Base-by-base conservation (phyloP, 352 stramenopile genomes). In the Blastocystis sp. region DNA sequence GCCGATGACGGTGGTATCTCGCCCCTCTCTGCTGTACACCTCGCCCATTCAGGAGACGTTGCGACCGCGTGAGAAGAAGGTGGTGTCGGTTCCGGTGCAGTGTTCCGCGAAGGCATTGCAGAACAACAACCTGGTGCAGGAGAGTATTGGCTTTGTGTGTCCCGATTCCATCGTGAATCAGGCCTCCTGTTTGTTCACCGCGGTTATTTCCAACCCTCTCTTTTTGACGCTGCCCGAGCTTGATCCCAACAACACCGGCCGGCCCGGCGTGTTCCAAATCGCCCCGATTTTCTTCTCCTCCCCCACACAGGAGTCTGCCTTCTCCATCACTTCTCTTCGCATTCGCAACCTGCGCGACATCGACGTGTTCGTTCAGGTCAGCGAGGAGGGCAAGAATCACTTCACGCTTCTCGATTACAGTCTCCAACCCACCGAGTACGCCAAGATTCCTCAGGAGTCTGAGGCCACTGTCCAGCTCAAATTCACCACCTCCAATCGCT, bases 171-270 rank as follows among this genome's bases (percentile, higher is more conserved):
- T 59, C 28, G 48, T 34, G 28, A 84, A 84, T 28, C 57, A 57
- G 17, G 59, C 57, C 24, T 70, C 74, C 19, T 84, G 74, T 52
- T 21, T 84, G 21, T 38, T 84, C 28, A 54, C 57, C 38, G 74
- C 74, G 10, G 34, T 64, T 6, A 59, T 84, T 4, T 54, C 65
- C 10, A 84, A 84, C 21, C 74, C 74, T 10, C 74, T 84, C 10
- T 84, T 84, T 70, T 48, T 84, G 54, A 84, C 54, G 11, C 74
- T 84, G n/a, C 74, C 74, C 14, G 74, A 84, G 2, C 38, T 84
- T 1, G 74, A 84, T 28, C 54, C 74, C 10, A 9, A 21, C 3
- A 84, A 68, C 40, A 21, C 10, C 17, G 74, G 74, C 9, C 43
- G 45, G 34, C 74, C 60, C 4, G 38, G 45, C 0, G 38, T 57